Evolutionary conservation across 2,329 filamentous ascomycete genomes (phyloP).

Genomic region (Cryphonectria nitschkei): DNA sequence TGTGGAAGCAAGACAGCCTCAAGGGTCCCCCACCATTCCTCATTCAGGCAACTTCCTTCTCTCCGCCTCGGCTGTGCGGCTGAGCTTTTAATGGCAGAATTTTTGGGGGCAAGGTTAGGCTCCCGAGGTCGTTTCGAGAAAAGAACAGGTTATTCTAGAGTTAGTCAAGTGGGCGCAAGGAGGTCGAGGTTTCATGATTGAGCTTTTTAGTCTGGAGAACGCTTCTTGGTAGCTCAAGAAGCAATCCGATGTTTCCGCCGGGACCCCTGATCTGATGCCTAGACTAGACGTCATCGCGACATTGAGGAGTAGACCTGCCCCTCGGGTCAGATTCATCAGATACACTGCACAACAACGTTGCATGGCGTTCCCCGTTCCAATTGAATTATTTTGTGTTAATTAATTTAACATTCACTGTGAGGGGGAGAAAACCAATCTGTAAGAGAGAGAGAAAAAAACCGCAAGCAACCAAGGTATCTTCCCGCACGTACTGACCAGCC

Average conservation of each 20-base stretch:
- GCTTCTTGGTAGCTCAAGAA: neutral
- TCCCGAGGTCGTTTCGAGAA: neutral
- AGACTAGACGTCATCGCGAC: neutral
- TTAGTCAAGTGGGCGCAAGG: neutral
- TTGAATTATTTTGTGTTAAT: neutral
- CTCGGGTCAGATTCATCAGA: neutral
- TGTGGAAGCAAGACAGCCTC: neutral
- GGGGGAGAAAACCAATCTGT: too few species aligned
- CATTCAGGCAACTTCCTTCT: neutral
- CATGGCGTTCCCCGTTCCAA: neutral
- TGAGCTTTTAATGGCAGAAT: neutral
- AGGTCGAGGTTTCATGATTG: neutral
- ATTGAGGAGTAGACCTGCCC: neutral
- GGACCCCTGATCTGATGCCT: neutral
- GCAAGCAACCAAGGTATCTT: neutral
- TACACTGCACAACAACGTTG: neutral
- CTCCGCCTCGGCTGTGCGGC: neutral
- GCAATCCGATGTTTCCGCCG: conserved; percentile 1
- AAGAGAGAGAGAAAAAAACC: too few species aligned
- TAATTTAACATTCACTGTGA: neutral
- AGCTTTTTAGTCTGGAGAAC: neutral
- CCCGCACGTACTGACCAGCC: neutral
- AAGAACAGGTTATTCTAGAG: neutral
- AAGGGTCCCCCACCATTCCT: neutral
- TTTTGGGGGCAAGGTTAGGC: neutral